Evolutionary conservation across 202 grass and related monocot species (phyloP).

Genomic region (Carex sylvatica): DNA sequence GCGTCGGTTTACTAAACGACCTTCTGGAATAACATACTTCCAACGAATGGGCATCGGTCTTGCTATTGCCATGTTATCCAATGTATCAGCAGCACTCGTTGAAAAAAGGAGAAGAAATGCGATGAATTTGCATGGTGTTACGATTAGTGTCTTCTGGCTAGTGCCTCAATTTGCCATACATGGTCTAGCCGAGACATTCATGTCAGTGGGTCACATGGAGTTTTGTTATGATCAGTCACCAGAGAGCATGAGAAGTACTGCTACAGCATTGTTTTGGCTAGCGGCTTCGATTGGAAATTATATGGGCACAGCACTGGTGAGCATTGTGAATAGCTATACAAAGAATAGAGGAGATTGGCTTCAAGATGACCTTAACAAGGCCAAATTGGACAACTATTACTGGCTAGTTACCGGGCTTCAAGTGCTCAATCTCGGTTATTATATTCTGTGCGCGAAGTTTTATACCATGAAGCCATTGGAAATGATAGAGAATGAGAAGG

Average conservation of each 20-base stretch:
- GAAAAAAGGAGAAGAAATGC: slow-evolving; percentile 41
- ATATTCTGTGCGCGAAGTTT: slow-evolving; percentile 49
- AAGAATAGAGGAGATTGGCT: slow-evolving; percentile 54
- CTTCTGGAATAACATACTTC: slow-evolving; percentile 75
- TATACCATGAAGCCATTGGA: slow-evolving; percentile 75
- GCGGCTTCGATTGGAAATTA: slow-evolving; percentile 60
- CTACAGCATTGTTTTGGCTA: slow-evolving; percentile 63
- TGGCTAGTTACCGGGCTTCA: slow-evolving; percentile 59
- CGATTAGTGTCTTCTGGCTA: slow-evolving; percentile 81
- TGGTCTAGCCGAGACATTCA: slow-evolving; percentile 74
- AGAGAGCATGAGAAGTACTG: slow-evolving; percentile 76
- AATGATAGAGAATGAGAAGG: neutral
- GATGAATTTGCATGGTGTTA: slow-evolving; percentile 40
- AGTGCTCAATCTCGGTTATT: slow-evolving; percentile 62
- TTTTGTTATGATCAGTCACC: slow-evolving; percentile 92
- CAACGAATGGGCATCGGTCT: slow-evolving; percentile 73
- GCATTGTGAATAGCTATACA: slow-evolving; percentile 46
- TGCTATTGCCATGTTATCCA: slow-evolving; percentile 44
- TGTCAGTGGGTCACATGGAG: slow-evolving; percentile 80
- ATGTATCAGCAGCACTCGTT: slow-evolving; percentile 50
- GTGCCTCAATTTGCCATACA: slow-evolving; percentile 74
- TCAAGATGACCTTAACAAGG: slow-evolving; percentile 70
- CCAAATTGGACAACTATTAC: slow-evolving; percentile 71
- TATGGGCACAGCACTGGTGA: slow-evolving; percentile 63
- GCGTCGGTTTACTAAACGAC: slow-evolving; percentile 46